Evolutionary conservation across 73 alveolate genomes (phyloP).

Genomic region (Tetrahymena malaccensis): DNA sequence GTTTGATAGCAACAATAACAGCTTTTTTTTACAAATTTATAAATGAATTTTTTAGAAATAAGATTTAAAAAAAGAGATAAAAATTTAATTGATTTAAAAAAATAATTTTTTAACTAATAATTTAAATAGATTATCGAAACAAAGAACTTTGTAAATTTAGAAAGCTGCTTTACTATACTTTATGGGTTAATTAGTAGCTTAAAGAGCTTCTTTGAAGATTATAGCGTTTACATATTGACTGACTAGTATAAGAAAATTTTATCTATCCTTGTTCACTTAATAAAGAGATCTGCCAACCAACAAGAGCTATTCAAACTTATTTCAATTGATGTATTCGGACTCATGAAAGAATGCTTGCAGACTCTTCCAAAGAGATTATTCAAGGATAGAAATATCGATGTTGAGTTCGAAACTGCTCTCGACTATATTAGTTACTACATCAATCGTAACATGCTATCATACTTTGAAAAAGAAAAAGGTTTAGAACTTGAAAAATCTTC

Average conservation of each 20-base stretch:
- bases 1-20: too few species aligned
- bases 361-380: not conserved
- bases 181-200: not conserved
- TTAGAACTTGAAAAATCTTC: not conserved
- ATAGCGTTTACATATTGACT: not conserved
- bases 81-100: too few species aligned
- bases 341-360: not conserved
- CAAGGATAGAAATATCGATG: not conserved
- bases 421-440: not conserved
- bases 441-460: not conserved
- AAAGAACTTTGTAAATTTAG: not conserved
- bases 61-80: not conserved
- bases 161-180: not conserved
- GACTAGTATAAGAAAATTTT: not conserved
- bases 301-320: not conserved
- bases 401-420: not conserved
- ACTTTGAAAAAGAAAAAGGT: not conserved
- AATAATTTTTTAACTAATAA: too few species aligned
- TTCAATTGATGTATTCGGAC: not conserved
- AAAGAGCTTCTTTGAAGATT: not conserved
- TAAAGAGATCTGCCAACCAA: not conserved
- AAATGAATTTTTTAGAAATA: not conserved
- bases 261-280: not conserved
- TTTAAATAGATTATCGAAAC: not conserved
- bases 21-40: not conserved